Conservation (phyloP, 768 basidiomycete genomes). For the Rhodosporidiobolus odoratus region DNA sequence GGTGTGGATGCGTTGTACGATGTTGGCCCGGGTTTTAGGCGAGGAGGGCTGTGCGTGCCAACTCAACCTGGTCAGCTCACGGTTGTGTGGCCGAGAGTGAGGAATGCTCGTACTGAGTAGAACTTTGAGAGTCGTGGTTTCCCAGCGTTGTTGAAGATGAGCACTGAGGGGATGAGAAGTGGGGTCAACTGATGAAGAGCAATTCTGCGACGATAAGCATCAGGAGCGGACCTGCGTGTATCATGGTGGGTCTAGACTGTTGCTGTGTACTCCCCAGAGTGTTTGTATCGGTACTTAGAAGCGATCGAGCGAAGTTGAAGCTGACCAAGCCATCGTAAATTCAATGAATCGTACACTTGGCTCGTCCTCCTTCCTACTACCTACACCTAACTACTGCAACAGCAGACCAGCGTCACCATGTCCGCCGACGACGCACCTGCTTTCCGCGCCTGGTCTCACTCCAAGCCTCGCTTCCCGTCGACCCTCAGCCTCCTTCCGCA, state of each 20-base stretch:
- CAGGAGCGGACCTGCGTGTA: conserved; percentile 18
- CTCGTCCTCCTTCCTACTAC: not conserved
- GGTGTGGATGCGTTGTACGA: conserved; percentile 60
- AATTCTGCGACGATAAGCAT: too few relatives aligned
- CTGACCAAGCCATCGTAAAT: not conserved
- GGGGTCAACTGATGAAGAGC: not conserved
- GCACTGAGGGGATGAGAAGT: conserved; percentile 36
- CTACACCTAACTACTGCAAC: not conserved
- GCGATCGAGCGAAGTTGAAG: not conserved
- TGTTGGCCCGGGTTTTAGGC: conserved; percentile 26
- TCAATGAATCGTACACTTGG: too few relatives aligned
- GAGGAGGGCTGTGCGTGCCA: conserved; percentile 27
- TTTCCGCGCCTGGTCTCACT: conserved; percentile 24
- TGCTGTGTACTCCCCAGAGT: too few relatives aligned
- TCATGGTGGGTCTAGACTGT: too few relatives aligned
- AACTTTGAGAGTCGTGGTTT: conserved; percentile 79
- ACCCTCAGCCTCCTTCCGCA: conserved; percentile 10
- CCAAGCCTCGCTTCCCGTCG: conserved; percentile 20
- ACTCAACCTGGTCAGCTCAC: conserved; percentile 48
- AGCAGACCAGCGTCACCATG: not conserved
- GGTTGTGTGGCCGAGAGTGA: conserved; percentile 48
- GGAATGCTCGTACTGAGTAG: conserved; percentile 61
- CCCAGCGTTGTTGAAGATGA: conserved; percentile 89
- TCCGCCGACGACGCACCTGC: not conserved
- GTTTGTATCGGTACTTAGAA: too few relatives aligned